Base-by-base conservation (phyloP, 2,329 filamentous ascomycete species). In the Trichophyton benhamiae region DNA sequence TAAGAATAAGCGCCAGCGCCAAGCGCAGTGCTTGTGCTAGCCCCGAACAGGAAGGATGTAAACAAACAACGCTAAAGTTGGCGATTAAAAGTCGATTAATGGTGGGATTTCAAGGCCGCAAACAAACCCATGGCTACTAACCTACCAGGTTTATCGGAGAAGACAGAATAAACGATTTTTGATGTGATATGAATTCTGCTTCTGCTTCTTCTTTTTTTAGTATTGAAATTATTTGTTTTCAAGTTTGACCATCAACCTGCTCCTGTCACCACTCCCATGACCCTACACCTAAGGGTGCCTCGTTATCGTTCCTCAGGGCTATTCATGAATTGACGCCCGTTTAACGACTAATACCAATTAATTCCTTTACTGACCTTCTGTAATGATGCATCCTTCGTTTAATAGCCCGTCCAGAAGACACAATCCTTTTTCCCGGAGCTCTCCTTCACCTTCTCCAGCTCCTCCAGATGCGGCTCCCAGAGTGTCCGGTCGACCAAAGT, bases 351-450 rank as follows among this genome's bases (percentile, higher is more conserved):
- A 52, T 52, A 22, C 46, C 22, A 52, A 22, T 11, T 30, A 52
- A 27, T 27, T 9, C 6, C 17, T 27, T 55, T 3, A 17, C 5
- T n/a, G 3, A 36, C 27, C 27, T 13, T 7, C 6, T 42, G 20
- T 27, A 66, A 65, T 58, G 66, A 84, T 83, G 80, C 78, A 79
- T 70, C 78, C 76, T 61, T 80, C 81, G 72, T 78, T 80, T 68
- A 83, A 80, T 73, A 82, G 83, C 74, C 83, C 86, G 67, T 83
- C 87, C 72, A 88, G 86, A 78, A 86, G 90, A 69, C 88, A 85
- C 72, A 92, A 89, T 76, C 88, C 89, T 15, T 95, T 96, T 72
- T 80, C 82, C 63, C 83, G 89, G 70, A 84, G 75, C 66, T 78
- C 84, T 60, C 77, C 80, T 52, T 87, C 88, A 15, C 81, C 86